Percentiles rank a stretch among this genome's conserved stretches.
Evolutionary conservation across 495 filamentous ascomycete genomes (phyloP).

Genomic region (Podospora anserina): DNA sequence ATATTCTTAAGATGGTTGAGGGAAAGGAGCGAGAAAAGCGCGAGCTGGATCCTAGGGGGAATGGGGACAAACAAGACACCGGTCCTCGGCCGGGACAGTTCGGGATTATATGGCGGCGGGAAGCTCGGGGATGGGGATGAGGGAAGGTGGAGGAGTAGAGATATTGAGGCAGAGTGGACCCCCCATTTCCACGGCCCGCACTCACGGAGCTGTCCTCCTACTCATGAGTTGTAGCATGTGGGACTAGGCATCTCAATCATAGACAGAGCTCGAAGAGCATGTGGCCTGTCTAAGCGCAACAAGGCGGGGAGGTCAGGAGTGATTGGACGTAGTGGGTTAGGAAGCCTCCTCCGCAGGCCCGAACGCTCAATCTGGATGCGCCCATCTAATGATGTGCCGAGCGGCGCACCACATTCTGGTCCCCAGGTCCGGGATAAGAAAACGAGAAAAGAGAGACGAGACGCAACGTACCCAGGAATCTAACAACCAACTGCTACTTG

Average conservation of each 20-base stretch:
- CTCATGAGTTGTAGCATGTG: background rate
- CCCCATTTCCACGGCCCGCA: background rate
- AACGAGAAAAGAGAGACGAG: background rate
- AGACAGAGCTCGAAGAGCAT: conserved; percentile 13
- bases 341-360: conserved; percentile 44
- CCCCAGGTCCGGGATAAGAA: conserved; percentile 12
- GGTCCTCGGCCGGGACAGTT: conserved; percentile 21
- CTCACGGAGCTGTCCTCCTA: background rate
- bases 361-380: conserved; percentile 35
- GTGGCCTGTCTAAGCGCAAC: conserved; percentile 25
- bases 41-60: background rate
- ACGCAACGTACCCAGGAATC: conserved; percentile 24
- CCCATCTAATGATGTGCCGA: conserved; percentile 38
- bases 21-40: conserved; percentile 6
- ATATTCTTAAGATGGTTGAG: background rate
- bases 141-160: background rate
- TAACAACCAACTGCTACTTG: conserved; percentile 11
- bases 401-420: conserved; percentile 13
- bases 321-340: conserved; percentile 40
- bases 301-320: conserved; percentile 22
- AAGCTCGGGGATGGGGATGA: conserved; percentile 9
- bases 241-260: background rate
- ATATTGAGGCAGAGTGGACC: conserved; percentile 2
- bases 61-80: conserved; percentile 1
- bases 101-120: conserved; percentile 26